phyloP scores from a whole-genome alignment of 2,329 filamentous ascomycete species.

The Xylariaceae sp. region DNA sequence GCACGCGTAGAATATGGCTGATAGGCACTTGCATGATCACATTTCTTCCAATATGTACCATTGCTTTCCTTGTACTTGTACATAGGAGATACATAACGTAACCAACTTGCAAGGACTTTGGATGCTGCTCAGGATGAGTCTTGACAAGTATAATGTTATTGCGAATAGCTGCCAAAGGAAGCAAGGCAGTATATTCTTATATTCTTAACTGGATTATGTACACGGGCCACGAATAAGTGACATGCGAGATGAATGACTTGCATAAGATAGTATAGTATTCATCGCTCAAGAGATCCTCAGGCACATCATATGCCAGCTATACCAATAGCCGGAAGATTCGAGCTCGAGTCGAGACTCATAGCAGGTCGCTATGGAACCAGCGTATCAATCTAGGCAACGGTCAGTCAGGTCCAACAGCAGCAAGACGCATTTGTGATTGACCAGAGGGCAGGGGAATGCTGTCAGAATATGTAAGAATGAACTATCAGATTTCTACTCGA shows the following conservation, averaged over 20 bases:
- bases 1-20: background rate
- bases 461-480: conserved; percentile 99
- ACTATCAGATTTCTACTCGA: conserved; percentile 77
- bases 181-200: background rate
- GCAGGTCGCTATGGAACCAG: background rate
- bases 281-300: background rate
- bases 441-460: conserved; percentile 18
- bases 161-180: background rate
- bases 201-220: conserved; percentile 2
- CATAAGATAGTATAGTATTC: no score
- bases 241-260: background rate
- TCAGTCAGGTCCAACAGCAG: conserved; percentile 10
- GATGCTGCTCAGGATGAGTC: background rate
- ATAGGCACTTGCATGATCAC: background rate
- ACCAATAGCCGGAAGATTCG: no score
- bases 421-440: background rate
- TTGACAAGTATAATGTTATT: background rate
- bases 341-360: no score
- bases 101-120: background rate
- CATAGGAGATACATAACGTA: no score
- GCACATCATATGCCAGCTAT: no score
- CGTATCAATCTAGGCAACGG: background rate
- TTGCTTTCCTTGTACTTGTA: no score
- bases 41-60: no score
- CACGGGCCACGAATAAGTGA: background rate